A percentile compares a stretch with the other conserved stretches of the same genome.
phyloP scores from a whole-genome alignment of 306 rosid species.

The Medicago arabica region DNA sequence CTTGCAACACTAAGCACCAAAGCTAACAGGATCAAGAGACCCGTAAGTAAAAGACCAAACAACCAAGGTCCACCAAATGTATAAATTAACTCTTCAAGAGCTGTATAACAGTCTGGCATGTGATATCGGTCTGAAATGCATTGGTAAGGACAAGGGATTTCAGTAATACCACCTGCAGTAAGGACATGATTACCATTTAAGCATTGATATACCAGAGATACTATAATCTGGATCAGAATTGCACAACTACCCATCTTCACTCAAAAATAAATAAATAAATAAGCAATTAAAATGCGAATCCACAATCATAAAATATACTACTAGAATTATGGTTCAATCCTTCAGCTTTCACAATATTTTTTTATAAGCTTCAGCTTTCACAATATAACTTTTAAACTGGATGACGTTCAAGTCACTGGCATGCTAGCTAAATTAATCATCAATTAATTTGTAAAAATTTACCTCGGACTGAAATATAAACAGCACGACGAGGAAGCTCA shows the following conservation, averaged over 20 bases:
- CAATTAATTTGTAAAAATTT: conserved; percentile 40
- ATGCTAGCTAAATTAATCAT: conserved; percentile 31
- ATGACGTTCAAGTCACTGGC: background rate
- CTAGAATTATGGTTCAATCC: background rate
- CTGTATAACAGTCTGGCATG: conserved; percentile 95
- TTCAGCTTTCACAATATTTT: conserved; percentile 23
- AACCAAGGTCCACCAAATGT: conserved; percentile 99
- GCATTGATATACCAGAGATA: conserved; percentile 12
- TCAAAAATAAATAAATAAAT: background rate
- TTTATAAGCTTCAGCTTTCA: conserved; percentile 8
- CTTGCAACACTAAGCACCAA: conserved; percentile 95
- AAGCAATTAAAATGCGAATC: background rate
- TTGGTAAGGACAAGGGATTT: conserved; percentile 87
- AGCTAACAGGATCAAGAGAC: conserved; percentile 87
- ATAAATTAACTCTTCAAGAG: conserved; percentile 93
- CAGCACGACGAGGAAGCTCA: conserved; percentile 89
- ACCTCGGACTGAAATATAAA: conserved; percentile 83
- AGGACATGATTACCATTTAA: conserved; percentile 24
- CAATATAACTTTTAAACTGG: conserved; percentile 11
- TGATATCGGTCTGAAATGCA: conserved; percentile 96
- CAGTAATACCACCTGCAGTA: conserved; percentile 80
- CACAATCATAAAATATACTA: background rate
- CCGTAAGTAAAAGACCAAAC: conserved; percentile 83
- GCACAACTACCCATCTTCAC: background rate
- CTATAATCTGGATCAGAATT: background rate